phyloP scores from a whole-genome alignment of 352 stramenopile genomes.

The Phytopythium sindhum region DNA sequence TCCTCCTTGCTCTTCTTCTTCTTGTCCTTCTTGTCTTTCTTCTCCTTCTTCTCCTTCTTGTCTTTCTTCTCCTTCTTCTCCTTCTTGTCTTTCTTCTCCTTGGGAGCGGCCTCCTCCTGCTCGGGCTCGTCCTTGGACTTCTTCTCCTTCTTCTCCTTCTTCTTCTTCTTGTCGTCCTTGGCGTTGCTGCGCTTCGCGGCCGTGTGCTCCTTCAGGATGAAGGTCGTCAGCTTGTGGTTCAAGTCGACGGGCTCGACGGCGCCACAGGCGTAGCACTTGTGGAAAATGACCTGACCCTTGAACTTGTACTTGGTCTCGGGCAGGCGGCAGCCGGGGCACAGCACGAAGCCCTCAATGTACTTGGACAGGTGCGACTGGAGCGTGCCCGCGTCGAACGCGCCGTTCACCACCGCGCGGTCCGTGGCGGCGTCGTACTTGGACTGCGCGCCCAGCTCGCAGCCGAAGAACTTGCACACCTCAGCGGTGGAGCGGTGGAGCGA shows the following conservation, averaged over 20 bases:
- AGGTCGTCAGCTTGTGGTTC: slow-evolving; percentile 98
- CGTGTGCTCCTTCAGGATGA: slow-evolving; percentile 96
- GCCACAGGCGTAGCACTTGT: slow-evolving; percentile 98
- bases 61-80: slow-evolving; percentile 51
- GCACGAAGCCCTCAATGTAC: slow-evolving; percentile 98
- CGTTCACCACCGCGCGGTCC: slow-evolving; percentile 96
- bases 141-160: slow-evolving; percentile 73
- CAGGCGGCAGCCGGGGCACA: slow-evolving; percentile 96
- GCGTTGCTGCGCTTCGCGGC: slow-evolving; percentile 87
- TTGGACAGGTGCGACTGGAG: slow-evolving; percentile 96
- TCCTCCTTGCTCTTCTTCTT: slow-evolving; percentile 79
- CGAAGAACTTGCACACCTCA: slow-evolving; percentile 99
- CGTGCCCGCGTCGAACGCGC: slow-evolving; percentile 90
- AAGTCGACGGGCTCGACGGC: slow-evolving; percentile 97
- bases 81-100: slow-evolving; percentile 66
- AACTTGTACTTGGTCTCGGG: slow-evolving; percentile 99
- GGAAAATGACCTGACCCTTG: slow-evolving; percentile 95
- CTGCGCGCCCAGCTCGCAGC: slow-evolving; percentile 97
- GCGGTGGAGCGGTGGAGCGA: slow-evolving; percentile 92
- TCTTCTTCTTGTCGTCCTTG: slow-evolving; percentile 82
- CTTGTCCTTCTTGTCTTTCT: slow-evolving; percentile 56
- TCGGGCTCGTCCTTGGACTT: slow-evolving; percentile 67
- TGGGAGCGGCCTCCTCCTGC: slow-evolving; percentile 55
- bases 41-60: slow-evolving; percentile 75
- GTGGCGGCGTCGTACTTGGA: slow-evolving; percentile 97